Evolutionary conservation across 352 stramenopile species (phyloP).

Genomic region (Phytophthora pistaciae): DNA sequence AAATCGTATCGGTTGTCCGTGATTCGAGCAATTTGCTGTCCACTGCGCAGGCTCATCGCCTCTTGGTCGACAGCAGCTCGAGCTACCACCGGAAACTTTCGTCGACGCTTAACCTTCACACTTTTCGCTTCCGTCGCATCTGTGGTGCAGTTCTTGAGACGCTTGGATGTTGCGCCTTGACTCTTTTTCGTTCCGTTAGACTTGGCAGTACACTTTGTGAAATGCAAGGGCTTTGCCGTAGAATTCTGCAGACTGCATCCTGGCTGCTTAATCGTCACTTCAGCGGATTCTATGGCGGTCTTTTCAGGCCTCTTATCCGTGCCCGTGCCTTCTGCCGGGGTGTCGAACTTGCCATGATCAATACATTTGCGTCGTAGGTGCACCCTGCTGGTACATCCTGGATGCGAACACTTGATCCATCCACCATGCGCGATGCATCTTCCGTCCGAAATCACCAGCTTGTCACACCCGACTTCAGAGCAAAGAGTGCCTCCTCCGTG

Average conservation of each 20-base stretch:
- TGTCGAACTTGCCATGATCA: not conserved
- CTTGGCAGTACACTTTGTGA: not conserved
- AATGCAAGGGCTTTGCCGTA: not conserved
- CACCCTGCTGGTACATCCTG: conserved; percentile 16
- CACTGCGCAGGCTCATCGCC: conserved; percentile 11
- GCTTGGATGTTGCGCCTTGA: not conserved
- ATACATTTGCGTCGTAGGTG: conserved; percentile 7
- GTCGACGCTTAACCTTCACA: not conserved
- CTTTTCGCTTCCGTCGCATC: not conserved
- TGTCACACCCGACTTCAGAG: conserved; percentile 2
- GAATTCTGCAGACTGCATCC: not conserved
- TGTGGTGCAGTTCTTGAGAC: not conserved
- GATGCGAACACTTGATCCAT: conserved; percentile 10
- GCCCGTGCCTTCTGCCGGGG: not conserved
- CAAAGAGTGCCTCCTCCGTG: conserved; percentile 21
- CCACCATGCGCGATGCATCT: conserved; percentile 19
- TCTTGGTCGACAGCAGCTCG: not conserved
- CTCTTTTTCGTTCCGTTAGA: not conserved
- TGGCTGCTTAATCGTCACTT: not conserved
- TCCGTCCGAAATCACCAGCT: conserved; percentile 14
- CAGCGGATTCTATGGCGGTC: not conserved
- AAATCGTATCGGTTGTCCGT: not conserved
- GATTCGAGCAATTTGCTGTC: conserved; percentile 3
- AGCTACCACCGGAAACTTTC: not conserved
- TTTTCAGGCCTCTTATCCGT: not conserved